Evolutionary conservation across 768 basidiomycete genomes (phyloP), one percentile per base, ranked within the genome.

Genomic region (Boletus rubroflammeus): DNA sequence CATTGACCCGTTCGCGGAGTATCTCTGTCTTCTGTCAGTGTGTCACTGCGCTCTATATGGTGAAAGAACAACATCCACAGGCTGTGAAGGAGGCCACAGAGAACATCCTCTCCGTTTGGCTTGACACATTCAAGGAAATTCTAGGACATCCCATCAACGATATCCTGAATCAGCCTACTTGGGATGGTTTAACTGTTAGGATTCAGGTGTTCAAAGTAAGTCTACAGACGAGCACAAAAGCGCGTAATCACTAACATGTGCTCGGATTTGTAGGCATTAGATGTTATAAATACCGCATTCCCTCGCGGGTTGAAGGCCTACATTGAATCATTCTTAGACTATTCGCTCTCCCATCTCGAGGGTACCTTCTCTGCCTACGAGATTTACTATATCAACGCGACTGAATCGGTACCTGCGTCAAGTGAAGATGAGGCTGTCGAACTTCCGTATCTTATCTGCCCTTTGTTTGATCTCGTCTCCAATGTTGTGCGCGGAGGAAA

Each of bases 21-120:
- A 78, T 99, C 15, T 80, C 86, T 5, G 93, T 97, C 31, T 98
- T 98, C 74, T 78, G 88, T 29, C 92, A 98, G 75, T 94, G 93
- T 64, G 78, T 97, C 4, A 82, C 84, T 48, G 87, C 93, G 6
- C 77, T 98, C 17, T 94, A 90, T 71, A 98, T 95, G 85, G 93
- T 98, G 53, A 93, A 94, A 67, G 93, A 93, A 34, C 88, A 93
- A 60, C 88, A 94, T 62, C 92, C 94, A 0, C 83, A 88, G 53
- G 82, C 90, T 0, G 90, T 91, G 35, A 89, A 89, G 63, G 86
- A 90, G 59, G 93, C 93, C 0, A 81, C 83, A 32, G 84, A 81
- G 25, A 80, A 83, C 41, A 84, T 98, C 39, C 81, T 96, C 6
- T 92, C 95, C 1, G 78, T 85, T 15, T 99, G 97, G 97, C 73